Percentiles rank a stretch among this genome's conserved stretches.
Evolutionary conservation across 2,329 filamentous ascomycete genomes (phyloP).

Genomic region (Aspergillus pseudoterreus): DNA sequence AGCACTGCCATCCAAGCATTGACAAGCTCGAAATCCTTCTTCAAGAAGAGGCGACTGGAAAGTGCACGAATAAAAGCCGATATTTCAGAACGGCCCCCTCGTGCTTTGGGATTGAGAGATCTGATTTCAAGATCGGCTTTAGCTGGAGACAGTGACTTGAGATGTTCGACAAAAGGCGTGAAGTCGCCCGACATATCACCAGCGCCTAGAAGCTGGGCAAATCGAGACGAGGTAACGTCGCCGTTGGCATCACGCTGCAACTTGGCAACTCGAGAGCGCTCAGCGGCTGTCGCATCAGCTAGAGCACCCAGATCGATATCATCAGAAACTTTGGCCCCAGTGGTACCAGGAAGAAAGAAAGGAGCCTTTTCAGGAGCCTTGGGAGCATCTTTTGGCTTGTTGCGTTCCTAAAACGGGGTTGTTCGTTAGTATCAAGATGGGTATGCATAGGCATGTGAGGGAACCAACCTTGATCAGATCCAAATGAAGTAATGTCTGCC

Average conservation of each 20-base stretch:
- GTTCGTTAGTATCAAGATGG: constrained; percentile 9
- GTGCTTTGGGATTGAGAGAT: constrained; percentile 58
- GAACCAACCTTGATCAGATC: constrained; percentile 67
- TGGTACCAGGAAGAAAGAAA: constrained; percentile 72
- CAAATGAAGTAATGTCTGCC: constrained; percentile 91
- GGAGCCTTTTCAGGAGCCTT: constrained; percentile 92
- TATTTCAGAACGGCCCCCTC: constrained; percentile 60
- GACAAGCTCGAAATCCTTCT: constrained; percentile 85
- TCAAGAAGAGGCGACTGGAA: constrained; percentile 63
- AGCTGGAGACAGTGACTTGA: constrained; percentile 77
- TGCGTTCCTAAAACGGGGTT: constrained; percentile 61
- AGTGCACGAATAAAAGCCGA: constrained; percentile 77
- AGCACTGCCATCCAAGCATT: constrained; percentile 99
- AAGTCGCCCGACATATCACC: constrained; percentile 56
- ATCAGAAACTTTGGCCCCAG: constrained; percentile 15
- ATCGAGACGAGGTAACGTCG: constrained; percentile 27
- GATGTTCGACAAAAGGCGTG: constrained; percentile 67
- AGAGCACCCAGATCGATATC: constrained; percentile 24
- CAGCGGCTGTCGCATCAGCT: constrained; percentile 38
- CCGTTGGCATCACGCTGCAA: constrained; percentile 52
- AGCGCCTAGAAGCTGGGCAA: constrained; percentile 48
- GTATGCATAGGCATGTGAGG: not conserved
- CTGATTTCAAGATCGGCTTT: constrained; percentile 88
- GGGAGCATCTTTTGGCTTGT: constrained; percentile 87
- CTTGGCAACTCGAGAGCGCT: constrained; percentile 66